A percentile compares a stretch with the other conserved stretches of the same genome.
phyloP scores from a whole-genome alignment of 331 rosid species.

The Dryas integrifolia region DNA sequence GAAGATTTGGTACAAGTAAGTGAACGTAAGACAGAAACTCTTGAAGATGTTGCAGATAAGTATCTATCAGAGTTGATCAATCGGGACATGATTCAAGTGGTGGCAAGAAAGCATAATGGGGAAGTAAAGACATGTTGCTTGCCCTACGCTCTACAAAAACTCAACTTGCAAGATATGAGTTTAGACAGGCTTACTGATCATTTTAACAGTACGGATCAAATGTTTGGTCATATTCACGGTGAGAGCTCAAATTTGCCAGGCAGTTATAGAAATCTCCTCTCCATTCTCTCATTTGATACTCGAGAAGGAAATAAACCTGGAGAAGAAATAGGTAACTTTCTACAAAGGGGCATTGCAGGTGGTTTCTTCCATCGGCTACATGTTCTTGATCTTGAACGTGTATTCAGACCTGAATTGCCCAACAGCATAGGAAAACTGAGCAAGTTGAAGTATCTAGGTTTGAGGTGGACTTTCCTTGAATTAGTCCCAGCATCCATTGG shows the following conservation, averaged over 20 bases:
- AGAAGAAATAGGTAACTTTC: constrained; percentile 29
- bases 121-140: constrained; percentile 34
- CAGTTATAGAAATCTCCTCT: constrained; percentile 3
- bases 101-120: constrained; percentile 22
- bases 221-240: neutral
- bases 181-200: constrained; percentile 14
- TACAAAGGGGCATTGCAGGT: constrained; percentile 19
- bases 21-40: neutral
- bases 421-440: constrained; percentile 11
- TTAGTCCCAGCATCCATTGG: constrained; percentile 29
- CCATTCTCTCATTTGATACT: constrained; percentile 33
- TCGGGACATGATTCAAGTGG: constrained; percentile 28
- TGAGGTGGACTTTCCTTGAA: constrained; percentile 42
- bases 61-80: constrained; percentile 18
- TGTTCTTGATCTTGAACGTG: constrained; percentile 31
- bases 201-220: constrained; percentile 7
- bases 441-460: constrained; percentile 33
- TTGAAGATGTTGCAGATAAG: constrained; percentile 19
- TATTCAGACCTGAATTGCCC: constrained; percentile 39
- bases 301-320: constrained; percentile 40
- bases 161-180: neutral
- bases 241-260: neutral
- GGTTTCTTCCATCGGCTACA: constrained; percentile 13
- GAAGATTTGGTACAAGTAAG: constrained; percentile 18
- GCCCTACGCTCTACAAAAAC: constrained; percentile 13